Conservation (phyloP, 1,139 yeast species). For the Pichiaceae sp. region DNA sequence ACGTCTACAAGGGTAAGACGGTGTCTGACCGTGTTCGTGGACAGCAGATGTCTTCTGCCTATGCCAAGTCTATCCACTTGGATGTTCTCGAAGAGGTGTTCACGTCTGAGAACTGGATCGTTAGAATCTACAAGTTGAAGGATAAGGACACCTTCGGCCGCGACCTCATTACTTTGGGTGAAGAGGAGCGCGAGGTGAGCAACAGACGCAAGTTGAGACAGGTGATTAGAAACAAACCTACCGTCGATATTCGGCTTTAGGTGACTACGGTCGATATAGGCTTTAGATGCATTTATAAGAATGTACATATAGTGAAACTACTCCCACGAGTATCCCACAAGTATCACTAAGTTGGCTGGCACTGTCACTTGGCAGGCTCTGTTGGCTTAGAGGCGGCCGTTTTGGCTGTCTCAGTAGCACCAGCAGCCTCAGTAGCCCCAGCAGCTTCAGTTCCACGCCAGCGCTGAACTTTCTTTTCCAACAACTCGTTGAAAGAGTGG, state of each 20-base stretch:
- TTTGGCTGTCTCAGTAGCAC: too few relatives aligned
- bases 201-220: constrained; percentile 27
- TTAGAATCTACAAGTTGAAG: constrained; percentile 88
- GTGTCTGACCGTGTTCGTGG: constrained; percentile 83
- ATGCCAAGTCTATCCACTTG: constrained; percentile 48
- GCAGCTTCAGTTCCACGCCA: constrained; percentile 1
- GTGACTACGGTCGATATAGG: background rate
- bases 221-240: constrained; percentile 25
- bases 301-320: too few relatives aligned
- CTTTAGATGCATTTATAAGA: background rate
- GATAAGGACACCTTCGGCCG: constrained; percentile 86
- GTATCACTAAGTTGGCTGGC: too few relatives aligned
- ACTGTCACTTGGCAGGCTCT: too few relatives aligned
- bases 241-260: constrained; percentile 19
- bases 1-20: constrained; percentile 48
- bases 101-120: constrained; percentile 95
- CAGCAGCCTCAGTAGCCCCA: too few relatives aligned
- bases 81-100: constrained; percentile 87
- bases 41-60: constrained; percentile 50
- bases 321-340: too few relatives aligned
- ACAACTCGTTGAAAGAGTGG: constrained; percentile 45
- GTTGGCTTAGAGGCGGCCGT: too few relatives aligned
- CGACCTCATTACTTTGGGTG: constrained; percentile 38
- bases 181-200: constrained; percentile 20
- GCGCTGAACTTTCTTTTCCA: constrained; percentile 25